Percentiles rank a stretch among this genome's conserved stretches.
Conservation (phyloP, 2,329 filamentous ascomycete species). For the Herpotrichia juniperi region DNA sequence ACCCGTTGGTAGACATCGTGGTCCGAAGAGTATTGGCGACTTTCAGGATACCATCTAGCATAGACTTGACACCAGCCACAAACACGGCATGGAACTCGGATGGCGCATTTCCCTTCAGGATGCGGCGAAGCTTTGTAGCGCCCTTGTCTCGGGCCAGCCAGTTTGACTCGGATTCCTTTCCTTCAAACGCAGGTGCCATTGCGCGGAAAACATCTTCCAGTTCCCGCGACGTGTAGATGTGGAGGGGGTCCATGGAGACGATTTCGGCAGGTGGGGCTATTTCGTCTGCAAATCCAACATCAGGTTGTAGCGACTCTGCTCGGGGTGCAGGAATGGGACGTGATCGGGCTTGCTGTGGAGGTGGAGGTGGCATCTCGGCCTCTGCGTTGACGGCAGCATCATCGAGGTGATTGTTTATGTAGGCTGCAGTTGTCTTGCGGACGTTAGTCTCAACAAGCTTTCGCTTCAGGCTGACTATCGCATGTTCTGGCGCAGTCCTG, state of each 20-base stretch:
- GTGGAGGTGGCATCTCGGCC: constrained; percentile 29
- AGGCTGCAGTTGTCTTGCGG: constrained; percentile 81
- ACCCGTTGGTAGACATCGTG: constrained; percentile 87
- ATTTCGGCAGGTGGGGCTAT: constrained; percentile 68
- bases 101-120: constrained; percentile 83
- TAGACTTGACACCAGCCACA: constrained; percentile 70
- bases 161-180: constrained; percentile 87
- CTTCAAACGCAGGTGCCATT: constrained; percentile 84
- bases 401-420: constrained; percentile 79
- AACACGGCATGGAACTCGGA: constrained; percentile 77
- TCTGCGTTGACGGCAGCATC: constrained; percentile 52
- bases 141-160: constrained; percentile 88
- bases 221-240: constrained; percentile 83
- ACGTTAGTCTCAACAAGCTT: constrained; percentile 86
- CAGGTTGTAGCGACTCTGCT: constrained; percentile 45
- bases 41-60: constrained; percentile 90
- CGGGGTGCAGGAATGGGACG: constrained; percentile 41
- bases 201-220: constrained; percentile 85
- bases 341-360: constrained; percentile 25
- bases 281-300: constrained; percentile 56
- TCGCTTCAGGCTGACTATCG: constrained; percentile 86
- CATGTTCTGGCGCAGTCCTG: constrained; percentile 77
- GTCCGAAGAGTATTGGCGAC: constrained; percentile 82
- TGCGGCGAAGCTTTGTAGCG: constrained; percentile 74
- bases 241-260: constrained; percentile 77